phyloP scores from a whole-genome alignment of 169 alveolate genomes.

The Plasmodium knowlesi region DNA sequence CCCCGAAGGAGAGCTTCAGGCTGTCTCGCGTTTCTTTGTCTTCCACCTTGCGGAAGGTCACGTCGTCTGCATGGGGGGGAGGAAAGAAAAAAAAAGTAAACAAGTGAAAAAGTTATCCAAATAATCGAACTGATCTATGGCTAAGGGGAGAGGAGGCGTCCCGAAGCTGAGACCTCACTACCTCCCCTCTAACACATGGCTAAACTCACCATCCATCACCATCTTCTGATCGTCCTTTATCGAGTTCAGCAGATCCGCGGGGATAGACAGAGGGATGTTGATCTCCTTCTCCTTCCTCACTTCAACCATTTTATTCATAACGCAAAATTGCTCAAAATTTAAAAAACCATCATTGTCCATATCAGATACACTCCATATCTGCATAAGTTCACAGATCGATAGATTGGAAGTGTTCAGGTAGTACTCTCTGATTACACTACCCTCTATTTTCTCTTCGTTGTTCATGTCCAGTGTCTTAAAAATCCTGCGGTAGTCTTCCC shows the following conservation, averaged over 20 bases:
- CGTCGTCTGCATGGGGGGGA: conserved; percentile 1
- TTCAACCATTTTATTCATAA: conserved; percentile 67
- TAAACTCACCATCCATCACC: neutral
- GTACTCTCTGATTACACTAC: conserved; percentile 42
- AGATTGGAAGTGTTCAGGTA: conserved; percentile 52
- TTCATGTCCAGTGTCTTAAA: conserved; percentile 53
- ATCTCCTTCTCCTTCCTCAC: conserved; percentile 44
- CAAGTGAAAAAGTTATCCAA: neutral
- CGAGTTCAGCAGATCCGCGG: conserved; percentile 24
- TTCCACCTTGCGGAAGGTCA: conserved; percentile 15
- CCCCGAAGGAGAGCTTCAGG: conserved; percentile 11
- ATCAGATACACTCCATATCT: conserved; percentile 67
- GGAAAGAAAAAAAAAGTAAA: too few relatives aligned
- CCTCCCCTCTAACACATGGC: neutral
- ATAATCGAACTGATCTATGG: too few relatives aligned
- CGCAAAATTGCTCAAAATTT: conserved; percentile 45
- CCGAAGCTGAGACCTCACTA: neutral
- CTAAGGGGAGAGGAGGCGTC: neutral
- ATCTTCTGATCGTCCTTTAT: neutral
- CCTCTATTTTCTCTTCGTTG: conserved; percentile 60
- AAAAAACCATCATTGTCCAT: conserved; percentile 65
- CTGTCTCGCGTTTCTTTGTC: neutral
- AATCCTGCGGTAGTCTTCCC: conserved; percentile 23
- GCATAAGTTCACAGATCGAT: conserved; percentile 59
- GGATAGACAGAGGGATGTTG: conserved; percentile 38